phyloP scores from a whole-genome alignment of 306 rosid genomes.

The Dryas drummondii region DNA sequence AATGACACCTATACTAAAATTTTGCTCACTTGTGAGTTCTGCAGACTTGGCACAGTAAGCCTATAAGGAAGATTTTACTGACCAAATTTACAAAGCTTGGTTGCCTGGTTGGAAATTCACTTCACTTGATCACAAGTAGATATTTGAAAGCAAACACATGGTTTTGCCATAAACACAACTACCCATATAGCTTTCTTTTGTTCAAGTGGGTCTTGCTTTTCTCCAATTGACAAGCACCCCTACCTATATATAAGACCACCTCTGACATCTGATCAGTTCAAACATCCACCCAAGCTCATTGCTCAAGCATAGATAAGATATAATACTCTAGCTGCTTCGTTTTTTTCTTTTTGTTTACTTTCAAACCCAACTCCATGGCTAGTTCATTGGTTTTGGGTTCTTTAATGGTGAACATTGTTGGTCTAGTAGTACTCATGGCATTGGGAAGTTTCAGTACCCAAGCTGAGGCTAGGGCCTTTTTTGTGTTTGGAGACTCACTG shows the following conservation, averaged over 20 bases:
- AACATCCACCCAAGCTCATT: neutral
- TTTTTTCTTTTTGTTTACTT: neutral
- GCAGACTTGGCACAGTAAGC: neutral
- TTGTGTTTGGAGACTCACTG: constrained; percentile 87
- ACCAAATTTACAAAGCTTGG: neutral
- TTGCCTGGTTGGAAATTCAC: neutral
- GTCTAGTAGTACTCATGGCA: constrained; percentile 5
- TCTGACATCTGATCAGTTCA: neutral
- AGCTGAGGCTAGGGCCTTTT: constrained; percentile 57
- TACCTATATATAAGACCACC: constrained; percentile 5
- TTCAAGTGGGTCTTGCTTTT: constrained; percentile 5
- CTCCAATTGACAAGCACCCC: neutral
- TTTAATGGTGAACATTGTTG: neutral
- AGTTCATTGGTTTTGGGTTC: constrained; percentile 11
- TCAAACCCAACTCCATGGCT: constrained; percentile 23
- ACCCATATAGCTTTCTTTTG: neutral
- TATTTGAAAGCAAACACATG: neutral
- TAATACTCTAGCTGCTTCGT: too few species aligned
- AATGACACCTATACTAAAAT: neutral
- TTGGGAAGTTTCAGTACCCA: constrained; percentile 20
- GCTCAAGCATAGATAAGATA: neutral
- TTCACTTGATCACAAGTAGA: constrained; percentile 5
- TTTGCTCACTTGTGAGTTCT: neutral
- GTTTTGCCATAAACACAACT: constrained; percentile 8
- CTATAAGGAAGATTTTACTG: neutral